A percentile compares a stretch with the other conserved stretches of the same genome.
These are phyloP conservation scores for Rhizophagus clarus DNA, from an alignment of 192 early-diverging fungal genomes.

Conservation along the genomic window DNA sequence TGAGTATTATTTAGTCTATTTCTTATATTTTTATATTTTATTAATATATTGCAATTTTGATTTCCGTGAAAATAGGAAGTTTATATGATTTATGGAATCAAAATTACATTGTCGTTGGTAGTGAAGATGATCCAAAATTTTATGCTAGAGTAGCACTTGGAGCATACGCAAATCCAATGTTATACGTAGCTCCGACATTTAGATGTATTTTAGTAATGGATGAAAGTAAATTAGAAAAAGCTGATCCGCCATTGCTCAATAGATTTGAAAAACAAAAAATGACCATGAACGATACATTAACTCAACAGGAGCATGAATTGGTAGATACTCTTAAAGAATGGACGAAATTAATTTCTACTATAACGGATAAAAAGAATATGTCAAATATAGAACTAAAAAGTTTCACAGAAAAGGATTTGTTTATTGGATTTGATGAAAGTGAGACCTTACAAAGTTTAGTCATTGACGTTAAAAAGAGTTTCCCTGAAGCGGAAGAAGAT, in stretches of 20 bases:
- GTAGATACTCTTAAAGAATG: conserved; percentile 17
- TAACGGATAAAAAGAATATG: too few species aligned
- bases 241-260: conserved; percentile 26
- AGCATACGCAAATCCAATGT: conserved; percentile 31
- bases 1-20: background rate
- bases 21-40: too few species aligned
- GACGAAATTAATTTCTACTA: conserved; percentile 13
- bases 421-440: background rate
- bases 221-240: conserved; percentile 23
- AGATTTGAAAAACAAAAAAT: conserved; percentile 25
- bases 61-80: background rate
- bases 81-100: conserved; percentile 34
- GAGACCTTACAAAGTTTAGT: background rate
- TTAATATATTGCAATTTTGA: too few species aligned
- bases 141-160: conserved; percentile 29
- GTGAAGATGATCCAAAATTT: conserved; percentile 24
- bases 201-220: conserved; percentile 30
- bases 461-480: background rate
- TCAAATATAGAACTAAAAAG: too few species aligned
- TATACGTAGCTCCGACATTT: conserved; percentile 23
- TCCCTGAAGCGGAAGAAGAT: background rate
- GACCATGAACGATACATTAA: conserved; percentile 17
- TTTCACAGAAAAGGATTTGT: too few species aligned
- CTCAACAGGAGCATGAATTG: background rate
- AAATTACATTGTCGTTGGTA: conserved; percentile 27